Evolutionary conservation across 768 basidiomycete genomes (phyloP), one percentile per base, ranked within the genome.

Genomic region (Bullera alba): DNA sequence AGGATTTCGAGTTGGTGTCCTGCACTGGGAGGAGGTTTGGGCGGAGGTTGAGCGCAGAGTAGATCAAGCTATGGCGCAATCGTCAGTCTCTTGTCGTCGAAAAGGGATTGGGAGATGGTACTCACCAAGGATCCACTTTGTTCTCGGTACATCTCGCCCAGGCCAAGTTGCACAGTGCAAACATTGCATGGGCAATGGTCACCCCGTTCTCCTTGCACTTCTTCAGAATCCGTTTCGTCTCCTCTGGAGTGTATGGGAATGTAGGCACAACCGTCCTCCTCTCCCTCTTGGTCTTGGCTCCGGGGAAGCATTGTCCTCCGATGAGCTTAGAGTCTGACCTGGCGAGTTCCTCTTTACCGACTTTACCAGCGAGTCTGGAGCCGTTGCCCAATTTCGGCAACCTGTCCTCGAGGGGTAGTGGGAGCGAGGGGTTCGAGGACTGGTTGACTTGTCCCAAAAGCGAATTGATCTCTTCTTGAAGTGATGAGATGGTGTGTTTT

Each of bases 31-130:
- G 73, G 30, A 75, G 60, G 63, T 80, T 78, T 4, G 83, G 81
- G 2, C 87, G 80, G 32, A 88, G 74, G 70, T 89, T 90, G 42
- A 88, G 75, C 12, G 88, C 86, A 6, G 86, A 85, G 69, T 91
- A 91, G 80, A 90, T 83, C 81, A 89, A 80, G 49, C 81, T 83
- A 50, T 47, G 51, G n/a, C 6, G 19, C n/a, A 6, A 21, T 29
- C 10, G 21, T 57, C 42, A 54, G 42, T 42, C 16, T 48, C 14
- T 16, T 12, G 27, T 29, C 32, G 37, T 34, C 8, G 38, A 14
- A 41, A 10, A 8, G 21, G 21, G 38, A 22, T 41, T 41, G 38
- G 38, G 46, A 26, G 14, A 12, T 26, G 8, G 22, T 15, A 53
- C 56, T 49, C 35, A 57, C 56, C 47, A 49, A n/a, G 56, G 56